These are phyloP conservation scores for Suhomyces xylopsoci DNA, from an alignment of 805 yeast genomes.

Conservation along the genomic window DNA sequence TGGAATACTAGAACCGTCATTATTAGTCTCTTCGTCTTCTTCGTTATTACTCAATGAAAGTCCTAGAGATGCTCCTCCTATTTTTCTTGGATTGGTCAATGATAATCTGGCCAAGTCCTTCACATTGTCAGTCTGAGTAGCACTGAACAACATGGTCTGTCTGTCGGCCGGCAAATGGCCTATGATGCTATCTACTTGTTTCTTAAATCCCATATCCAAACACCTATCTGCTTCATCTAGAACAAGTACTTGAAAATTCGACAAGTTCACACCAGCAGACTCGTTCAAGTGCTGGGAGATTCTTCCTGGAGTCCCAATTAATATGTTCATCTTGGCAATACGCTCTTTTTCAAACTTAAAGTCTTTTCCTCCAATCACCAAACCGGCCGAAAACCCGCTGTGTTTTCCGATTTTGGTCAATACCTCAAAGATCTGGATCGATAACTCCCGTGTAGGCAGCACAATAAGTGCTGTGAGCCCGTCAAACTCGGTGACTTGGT, in stretches of 20 bases:
- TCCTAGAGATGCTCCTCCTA: conserved; percentile 20
- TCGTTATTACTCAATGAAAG: conserved; percentile 15
- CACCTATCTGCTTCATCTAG: conserved; percentile 92
- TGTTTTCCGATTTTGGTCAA: conserved; percentile 74
- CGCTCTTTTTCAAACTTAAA: conserved; percentile 78
- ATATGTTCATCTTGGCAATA: conserved; percentile 71
- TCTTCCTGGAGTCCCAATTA: conserved; percentile 92
- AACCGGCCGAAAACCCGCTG: conserved; percentile 78
- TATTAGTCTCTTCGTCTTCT: conserved; percentile 13
- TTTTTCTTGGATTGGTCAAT: conserved; percentile 54
- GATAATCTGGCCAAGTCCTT: conserved; percentile 80
- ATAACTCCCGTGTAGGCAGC: conserved; percentile 91
- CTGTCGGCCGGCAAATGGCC: conserved; percentile 74
- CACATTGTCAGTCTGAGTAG: conserved; percentile 83
- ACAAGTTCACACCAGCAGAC: conserved; percentile 71
- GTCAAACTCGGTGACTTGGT: conserved; percentile 76
- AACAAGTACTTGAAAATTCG: conserved; percentile 73
- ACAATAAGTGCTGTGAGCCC: conserved; percentile 87
- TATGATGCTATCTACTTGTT: conserved; percentile 76
- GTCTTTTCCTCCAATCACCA: conserved; percentile 93
- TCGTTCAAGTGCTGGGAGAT: conserved; percentile 88
- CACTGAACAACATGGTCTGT: conserved; percentile 83
- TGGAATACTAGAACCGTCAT: conserved; percentile 67
- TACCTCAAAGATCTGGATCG: conserved; percentile 88
- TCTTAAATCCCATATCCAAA: conserved; percentile 89